Evolutionary conservation across 2,329 filamentous ascomycete genomes (phyloP), one percentile per base, ranked within the genome.

Genomic region (Neocatenulostroma microsporum): DNA sequence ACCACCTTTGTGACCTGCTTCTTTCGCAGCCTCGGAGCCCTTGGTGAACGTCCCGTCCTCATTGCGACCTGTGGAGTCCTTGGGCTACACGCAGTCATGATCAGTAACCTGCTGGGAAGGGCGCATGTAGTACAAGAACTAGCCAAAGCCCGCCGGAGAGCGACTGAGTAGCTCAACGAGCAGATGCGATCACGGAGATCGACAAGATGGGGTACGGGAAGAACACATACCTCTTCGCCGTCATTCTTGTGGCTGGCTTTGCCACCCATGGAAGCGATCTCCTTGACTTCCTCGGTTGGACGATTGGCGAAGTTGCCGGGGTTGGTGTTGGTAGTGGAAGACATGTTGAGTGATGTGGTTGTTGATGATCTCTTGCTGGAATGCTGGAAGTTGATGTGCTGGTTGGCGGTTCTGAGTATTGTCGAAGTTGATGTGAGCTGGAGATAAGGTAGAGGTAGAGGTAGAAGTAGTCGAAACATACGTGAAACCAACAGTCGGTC

Each of bases 271-370:
- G 60, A 58, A 11, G 66, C 68, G 37, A 71, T 69, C 38, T 63
- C 64, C 29, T 51, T 54, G 36, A 72, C 66, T 45, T 72, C 62
- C 26, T 70, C 67, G 36, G 63, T 67, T 42, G 68, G 60, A 20
- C 66, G 63, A 57, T 72, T 72, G 58, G 68, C 67, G 45, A 72
- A 71, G 61, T 72, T 73, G 40, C 57, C 61, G 21, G 68, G 67
- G 57, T 72, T 72, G 46, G 46, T 48, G n/a, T n/a, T n/a, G n/a
- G n/a, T n/a, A 46, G 46, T 48, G 27, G 14, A 9, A 9, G 31
- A 18, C 31, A 25, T 35, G 21, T 18, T 35, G 7, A 28, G 24
- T 36, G 23, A 24, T 8, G 23, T 24, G 8, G 23, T 24, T n/a
- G 23, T 24, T 8, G 23, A 24, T 24, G 23, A n/a, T n/a, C n/a